Base-by-base conservation (phyloP, 2,329 filamentous ascomycete species). In the Trichoderma lentiforme region DNA sequence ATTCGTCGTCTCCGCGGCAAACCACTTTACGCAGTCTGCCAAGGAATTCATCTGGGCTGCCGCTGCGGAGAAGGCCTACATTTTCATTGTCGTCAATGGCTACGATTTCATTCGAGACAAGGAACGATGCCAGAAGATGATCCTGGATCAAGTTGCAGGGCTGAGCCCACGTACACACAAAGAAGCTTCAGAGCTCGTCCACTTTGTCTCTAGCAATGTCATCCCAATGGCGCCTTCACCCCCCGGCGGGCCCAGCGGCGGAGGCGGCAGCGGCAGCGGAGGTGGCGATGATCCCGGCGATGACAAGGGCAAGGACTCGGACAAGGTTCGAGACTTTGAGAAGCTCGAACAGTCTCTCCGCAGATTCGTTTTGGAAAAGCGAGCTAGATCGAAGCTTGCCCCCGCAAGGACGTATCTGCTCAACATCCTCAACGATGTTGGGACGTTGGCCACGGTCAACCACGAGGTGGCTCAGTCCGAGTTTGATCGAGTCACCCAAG, bases 61-160 rank as follows among this genome's bases (percentile, higher is more conserved):
- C 2, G 96, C 96, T 0, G 90, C 95, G 53, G 96, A 99, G 79
- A 99, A 99, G 83, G 95, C 96, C 0, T 99, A 99, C 79, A 95
- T 99, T 74, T 99, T 99, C 81, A 97, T 99, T 81, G 96, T 99
- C 15, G 96, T 99, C 75, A 99, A 99, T 80, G 95, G 95, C 21
- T 99, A 94, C 78, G 96, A 99, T 82, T 92, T 92, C 73, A 98
- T 99, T 77, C 88, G 92, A 74, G 95, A 98, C 81, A 96, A 98
- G 84, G 87, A 93, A 73, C 88, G 95, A 72, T 98, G 95, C 80
- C 89, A 97, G 80, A 94, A 96, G 79, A 93, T 94, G 89, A 96
- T 99, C 64, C 81, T 99, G 72, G 94, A 98, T 77, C 95, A 98
- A 81, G 91, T 99, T 18, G 86, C 88, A 63, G 90, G 90, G 30